Evolutionary conservation across 2,329 filamentous ascomycete genomes (phyloP).

Genomic region (Stagonosporopsis tanaceti): DNA sequence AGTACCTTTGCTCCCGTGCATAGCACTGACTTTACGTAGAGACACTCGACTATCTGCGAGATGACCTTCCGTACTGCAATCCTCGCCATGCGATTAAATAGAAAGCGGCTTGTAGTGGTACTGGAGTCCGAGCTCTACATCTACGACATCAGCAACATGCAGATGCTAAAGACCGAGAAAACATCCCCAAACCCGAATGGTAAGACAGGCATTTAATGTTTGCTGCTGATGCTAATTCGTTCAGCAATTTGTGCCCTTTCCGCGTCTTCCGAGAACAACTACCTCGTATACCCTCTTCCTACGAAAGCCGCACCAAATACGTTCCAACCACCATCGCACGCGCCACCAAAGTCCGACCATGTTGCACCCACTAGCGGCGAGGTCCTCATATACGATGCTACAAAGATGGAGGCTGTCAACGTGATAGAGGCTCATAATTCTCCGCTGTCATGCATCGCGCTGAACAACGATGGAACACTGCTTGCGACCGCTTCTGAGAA

Average conservation of each 20-base stretch:
- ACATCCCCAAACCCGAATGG: constrained; percentile 90
- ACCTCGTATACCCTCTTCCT: constrained; percentile 90
- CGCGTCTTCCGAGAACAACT: constrained; percentile 94
- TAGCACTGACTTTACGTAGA: constrained; percentile 50
- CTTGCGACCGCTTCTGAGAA: constrained; percentile 96
- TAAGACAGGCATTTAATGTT: constrained; percentile 42
- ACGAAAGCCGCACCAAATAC: constrained; percentile 64
- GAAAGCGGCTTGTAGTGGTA: constrained; percentile 91
- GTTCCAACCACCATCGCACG: constrained; percentile 75
- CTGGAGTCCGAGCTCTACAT: constrained; percentile 97
- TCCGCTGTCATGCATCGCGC: constrained; percentile 85
- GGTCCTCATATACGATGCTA: constrained; percentile 89
- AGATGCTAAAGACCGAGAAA: constrained; percentile 87
- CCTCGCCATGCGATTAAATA: constrained; percentile 89
- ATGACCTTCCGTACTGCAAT: constrained; percentile 98
- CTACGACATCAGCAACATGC: constrained; percentile 99
- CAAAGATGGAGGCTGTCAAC: constrained; percentile 90
- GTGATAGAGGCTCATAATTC: constrained; percentile 95
- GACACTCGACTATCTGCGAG: constrained; percentile 91
- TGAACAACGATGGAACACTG: constrained; percentile 91
- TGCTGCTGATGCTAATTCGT: constrained; percentile 23
- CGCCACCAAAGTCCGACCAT: constrained; percentile 78
- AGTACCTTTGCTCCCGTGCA: background rate
- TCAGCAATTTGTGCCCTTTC: constrained; percentile 88
- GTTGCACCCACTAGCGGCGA: constrained; percentile 87